phyloP scores from a whole-genome alignment of 2,329 filamentous ascomycete species.

The Trichoderma guizhouense region DNA sequence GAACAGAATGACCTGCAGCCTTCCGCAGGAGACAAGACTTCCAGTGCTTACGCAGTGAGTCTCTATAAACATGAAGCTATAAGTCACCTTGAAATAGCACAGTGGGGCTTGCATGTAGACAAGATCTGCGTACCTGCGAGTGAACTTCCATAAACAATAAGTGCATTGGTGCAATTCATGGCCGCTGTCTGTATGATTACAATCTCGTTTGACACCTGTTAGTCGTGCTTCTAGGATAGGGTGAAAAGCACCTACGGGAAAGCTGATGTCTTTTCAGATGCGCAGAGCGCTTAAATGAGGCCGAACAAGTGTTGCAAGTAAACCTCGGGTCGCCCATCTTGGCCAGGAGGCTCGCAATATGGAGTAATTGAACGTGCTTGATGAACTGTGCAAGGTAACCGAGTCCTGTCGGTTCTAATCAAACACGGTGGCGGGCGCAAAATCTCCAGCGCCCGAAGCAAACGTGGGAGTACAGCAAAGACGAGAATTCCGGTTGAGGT shows the following conservation, averaged over 20 bases:
- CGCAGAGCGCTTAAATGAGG: not conserved
- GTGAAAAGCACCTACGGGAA: not conserved
- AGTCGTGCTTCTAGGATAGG: not conserved
- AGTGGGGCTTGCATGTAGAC: not conserved
- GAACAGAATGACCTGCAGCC: not conserved
- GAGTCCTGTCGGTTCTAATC: not conserved
- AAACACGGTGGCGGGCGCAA: not conserved
- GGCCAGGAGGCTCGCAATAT: not conserved
- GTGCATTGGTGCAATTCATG: not conserved
- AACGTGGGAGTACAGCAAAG: not conserved
- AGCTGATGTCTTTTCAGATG: not conserved
- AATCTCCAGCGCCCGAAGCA: not conserved
- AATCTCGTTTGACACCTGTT: not conserved
- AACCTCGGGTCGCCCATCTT: not conserved
- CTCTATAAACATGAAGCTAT: not conserved
- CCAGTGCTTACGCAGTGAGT: not conserved
- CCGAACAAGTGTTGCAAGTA: not conserved
- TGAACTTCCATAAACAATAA: not conserved
- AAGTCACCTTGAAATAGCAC: not conserved
- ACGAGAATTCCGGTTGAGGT: not conserved
- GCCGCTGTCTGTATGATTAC: not conserved
- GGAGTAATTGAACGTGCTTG: not conserved
- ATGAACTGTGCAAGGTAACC: not conserved
- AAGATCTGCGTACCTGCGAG: not conserved
- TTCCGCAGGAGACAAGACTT: not conserved